Percentiles rank a stretch among this genome's conserved stretches.
Evolutionary conservation across 352 stramenopile species (phyloP).

Genomic region (Phytophthora tentaculata): DNA sequence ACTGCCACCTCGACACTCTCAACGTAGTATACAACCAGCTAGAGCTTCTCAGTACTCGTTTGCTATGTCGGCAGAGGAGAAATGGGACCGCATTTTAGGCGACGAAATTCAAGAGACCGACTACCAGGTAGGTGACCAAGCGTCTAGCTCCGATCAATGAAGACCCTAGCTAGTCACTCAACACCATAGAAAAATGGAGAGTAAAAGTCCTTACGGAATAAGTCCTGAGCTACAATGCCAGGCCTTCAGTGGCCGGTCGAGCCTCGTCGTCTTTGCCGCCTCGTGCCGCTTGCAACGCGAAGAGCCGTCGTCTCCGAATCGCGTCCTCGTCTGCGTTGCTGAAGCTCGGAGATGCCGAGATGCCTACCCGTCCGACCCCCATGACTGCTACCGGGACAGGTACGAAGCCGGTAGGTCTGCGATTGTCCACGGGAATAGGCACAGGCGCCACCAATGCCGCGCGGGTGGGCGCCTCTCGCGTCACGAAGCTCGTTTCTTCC

Average conservation of each 20-base stretch:
- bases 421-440: conserved; percentile 22
- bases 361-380: conserved; percentile 4
- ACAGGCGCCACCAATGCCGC: conserved; percentile 56
- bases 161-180: conserved; percentile 10
- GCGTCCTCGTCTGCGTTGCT: conserved; percentile 28
- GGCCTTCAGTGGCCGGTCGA: conserved; percentile 42
- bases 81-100: conserved; percentile 75
- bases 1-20: conserved; percentile 24
- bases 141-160: conserved; percentile 20
- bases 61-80: conserved; percentile 60
- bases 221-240: conserved; percentile 28
- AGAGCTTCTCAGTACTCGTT: conserved; percentile 26
- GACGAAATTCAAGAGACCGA: conserved; percentile 36
- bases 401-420: conserved; percentile 22
- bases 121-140: conserved; percentile 21
- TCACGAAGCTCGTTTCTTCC: conserved; percentile 76
- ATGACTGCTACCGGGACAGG: conserved; percentile 21
- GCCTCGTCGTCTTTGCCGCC: conserved; percentile 61
- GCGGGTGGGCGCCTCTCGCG: conserved; percentile 40
- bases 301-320: conserved; percentile 28
- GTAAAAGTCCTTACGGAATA: conserved; percentile 25
- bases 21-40: conserved; percentile 17
- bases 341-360: conserved; percentile 4
- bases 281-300: conserved; percentile 32
- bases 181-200: conserved; percentile 28